phyloP scores from a whole-genome alignment of 2,329 filamentous ascomycete genomes.

The Bipolaris victoriae region DNA sequence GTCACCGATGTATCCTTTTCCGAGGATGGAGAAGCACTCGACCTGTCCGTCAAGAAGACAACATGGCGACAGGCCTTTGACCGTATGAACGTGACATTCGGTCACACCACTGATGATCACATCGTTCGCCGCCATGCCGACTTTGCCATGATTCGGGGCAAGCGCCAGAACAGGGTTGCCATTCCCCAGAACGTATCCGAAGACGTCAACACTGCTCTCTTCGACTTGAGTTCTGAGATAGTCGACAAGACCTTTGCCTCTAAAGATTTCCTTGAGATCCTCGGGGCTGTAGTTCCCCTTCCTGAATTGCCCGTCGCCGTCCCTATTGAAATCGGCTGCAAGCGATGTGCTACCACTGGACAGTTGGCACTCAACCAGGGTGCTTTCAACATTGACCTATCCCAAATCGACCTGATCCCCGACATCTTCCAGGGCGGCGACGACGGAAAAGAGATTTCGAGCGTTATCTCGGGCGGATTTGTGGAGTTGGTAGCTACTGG shows the following conservation, averaged over 20 bases:
- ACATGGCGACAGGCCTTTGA: constrained; percentile 42
- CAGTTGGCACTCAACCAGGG: constrained; percentile 40
- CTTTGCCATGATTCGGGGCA: constrained; percentile 27
- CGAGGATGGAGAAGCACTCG: constrained; percentile 34
- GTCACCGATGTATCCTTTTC: constrained; percentile 30
- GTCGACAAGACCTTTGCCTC: constrained; percentile 35
- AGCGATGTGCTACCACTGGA: constrained; percentile 44
- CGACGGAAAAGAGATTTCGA: constrained; percentile 32
- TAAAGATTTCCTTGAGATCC: constrained; percentile 23
- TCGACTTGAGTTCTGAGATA: constrained; percentile 31
- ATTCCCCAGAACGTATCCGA: constrained; percentile 32
- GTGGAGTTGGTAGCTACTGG: constrained; percentile 40
- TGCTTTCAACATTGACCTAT: constrained; percentile 35
- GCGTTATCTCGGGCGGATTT: constrained; percentile 43
- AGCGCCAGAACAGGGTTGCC: constrained; percentile 25
- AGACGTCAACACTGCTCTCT: constrained; percentile 24
- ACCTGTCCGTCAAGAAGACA: constrained; percentile 31
- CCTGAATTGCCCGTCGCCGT: constrained; percentile 29
- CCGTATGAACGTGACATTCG: constrained; percentile 39
- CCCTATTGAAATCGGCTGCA: constrained; percentile 41
- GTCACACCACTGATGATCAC: constrained; percentile 40
- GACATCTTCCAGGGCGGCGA: constrained; percentile 34
- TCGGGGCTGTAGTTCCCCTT: constrained; percentile 18
- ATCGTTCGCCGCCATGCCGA: constrained; percentile 38
- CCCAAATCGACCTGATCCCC: constrained; percentile 31